Evolutionary conservation across 495 filamentous ascomycete species (phyloP), one percentile per base, ranked within the genome.

Genomic region (Penicillium maclennaniae): DNA sequence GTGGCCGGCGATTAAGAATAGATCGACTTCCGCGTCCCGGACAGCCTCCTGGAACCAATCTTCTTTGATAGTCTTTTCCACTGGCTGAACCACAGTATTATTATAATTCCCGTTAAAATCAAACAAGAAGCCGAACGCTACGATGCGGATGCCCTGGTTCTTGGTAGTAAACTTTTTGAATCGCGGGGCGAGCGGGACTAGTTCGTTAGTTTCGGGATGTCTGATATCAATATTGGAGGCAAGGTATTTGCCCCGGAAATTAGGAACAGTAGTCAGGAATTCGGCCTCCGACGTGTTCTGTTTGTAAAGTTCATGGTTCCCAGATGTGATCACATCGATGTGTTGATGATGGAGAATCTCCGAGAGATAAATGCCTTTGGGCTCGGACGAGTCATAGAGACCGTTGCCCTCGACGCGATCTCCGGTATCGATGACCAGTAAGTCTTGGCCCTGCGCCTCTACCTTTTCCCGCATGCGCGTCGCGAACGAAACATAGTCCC

Each of bases 291-390:
- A 87, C 1, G 91, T 88, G 42, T 81, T 82, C 47, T 76, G 72
- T 57, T 91, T 83, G 74, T 98, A 98, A 36, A 98, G 79, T 72
- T 98, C 93, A 71, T 98, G 93, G 63, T 98, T 98, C 41, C 93
- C 93, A 6, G 88, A 86, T 36, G 88, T 92, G 21, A 98, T 75
- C 36, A 95, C 71, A 69, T 98, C 92, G 41, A 97, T 81, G 17
- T 83, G 65, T 60, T 96, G 90, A 55, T 93, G 75, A 43, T 81
- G 84, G 61, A 93, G 80, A 49, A 98, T 93, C 43, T 91, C 87
- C 60, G 87, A 88, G 14, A 87, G 87, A 62, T 92, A 97, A 64
- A 86, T 77, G 17, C 93, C 93, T 63, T 90, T 92, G 7, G 93
- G 93, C 27, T 83, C 72, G 1, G 90, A 95, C 26, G 85, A 86